A percentile compares a stretch with the other conserved stretches of the same genome.
Conservation (phyloP, 495 filamentous ascomycete genomes). For the Neurospora sp. region DNA sequence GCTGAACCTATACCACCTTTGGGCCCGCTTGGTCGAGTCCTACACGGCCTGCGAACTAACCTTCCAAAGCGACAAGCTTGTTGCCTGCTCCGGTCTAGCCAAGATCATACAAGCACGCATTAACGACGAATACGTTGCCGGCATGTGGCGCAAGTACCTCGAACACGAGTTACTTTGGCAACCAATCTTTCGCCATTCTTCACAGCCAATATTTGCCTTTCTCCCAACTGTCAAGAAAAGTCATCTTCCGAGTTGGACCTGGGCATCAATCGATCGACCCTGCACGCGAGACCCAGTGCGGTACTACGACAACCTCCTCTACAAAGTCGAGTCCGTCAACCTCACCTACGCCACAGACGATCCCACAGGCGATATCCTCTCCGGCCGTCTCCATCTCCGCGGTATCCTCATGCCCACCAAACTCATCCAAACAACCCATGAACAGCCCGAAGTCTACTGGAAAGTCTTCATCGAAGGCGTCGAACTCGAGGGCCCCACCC, state of each 20-base stretch:
- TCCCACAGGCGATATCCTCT: background rate
- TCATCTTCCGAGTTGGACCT: background rate
- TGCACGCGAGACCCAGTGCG: background rate
- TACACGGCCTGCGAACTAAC: background rate
- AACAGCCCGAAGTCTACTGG: background rate
- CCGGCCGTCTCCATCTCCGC: background rate
- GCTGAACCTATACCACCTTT: background rate
- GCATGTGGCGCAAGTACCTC: conserved; percentile 3
- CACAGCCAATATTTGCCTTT: fast-evolving
- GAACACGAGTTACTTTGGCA: conserved; percentile 2
- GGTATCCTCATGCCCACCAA: background rate
- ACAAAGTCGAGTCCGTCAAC: background rate
- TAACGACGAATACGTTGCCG: background rate
- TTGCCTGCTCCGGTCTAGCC: background rate
- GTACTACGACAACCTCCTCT: background rate
- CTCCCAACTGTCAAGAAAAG: background rate
- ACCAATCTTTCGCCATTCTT: background rate
- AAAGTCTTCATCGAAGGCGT: background rate
- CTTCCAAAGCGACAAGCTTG: conserved; percentile 1
- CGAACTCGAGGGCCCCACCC: background rate
- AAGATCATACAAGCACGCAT: background rate
- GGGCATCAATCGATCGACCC: background rate
- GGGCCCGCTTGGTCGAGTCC: background rate
- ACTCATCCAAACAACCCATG: background rate
- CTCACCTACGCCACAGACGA: background rate